Evolutionary conservation across 495 filamentous ascomycete species (phyloP).

Genomic region (Penicillium cinerascens): DNA sequence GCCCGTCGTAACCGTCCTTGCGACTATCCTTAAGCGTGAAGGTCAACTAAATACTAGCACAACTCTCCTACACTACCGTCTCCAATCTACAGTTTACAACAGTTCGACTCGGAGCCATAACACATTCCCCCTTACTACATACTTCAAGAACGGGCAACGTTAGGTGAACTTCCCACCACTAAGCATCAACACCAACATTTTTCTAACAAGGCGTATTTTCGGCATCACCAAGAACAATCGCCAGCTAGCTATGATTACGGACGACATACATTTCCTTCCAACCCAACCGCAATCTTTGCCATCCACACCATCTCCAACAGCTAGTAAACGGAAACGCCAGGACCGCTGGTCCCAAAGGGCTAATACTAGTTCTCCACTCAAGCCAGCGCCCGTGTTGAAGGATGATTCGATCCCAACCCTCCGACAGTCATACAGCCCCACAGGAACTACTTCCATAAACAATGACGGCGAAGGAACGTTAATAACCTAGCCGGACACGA

Average conservation of each 20-base stretch:
- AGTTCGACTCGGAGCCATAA: slow-evolving; percentile 2
- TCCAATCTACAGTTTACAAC: slow-evolving; percentile 15
- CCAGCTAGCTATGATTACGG: slow-evolving; percentile 12
- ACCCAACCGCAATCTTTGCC: background rate
- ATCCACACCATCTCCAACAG: too few species aligned
- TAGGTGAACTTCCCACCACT: slow-evolving; percentile 6
- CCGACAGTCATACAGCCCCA: too few species aligned
- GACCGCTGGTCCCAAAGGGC: too few species aligned
- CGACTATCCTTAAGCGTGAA: slow-evolving; percentile 3
- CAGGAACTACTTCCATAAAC: too few species aligned
- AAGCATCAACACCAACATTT: background rate
- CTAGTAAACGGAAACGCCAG: too few species aligned
- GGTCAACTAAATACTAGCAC: slow-evolving; percentile 9
- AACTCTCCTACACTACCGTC: slow-evolving; percentile 13
- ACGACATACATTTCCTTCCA: slow-evolving; percentile 20
- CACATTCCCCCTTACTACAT: slow-evolving; percentile 12
- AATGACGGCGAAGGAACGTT: too few species aligned
- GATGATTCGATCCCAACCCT: too few species aligned
- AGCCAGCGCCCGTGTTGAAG: too few species aligned
- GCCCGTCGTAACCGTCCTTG: slow-evolving; percentile 6
- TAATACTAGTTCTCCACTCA: too few species aligned
- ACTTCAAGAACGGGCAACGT: slow-evolving; percentile 14
- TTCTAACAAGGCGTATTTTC: background rate
- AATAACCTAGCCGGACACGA: too few species aligned
- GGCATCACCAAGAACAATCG: slow-evolving; percentile 15